phyloP scores from a whole-genome alignment of 2,329 filamentous ascomycete species.

The Colletotrichum abscissum region DNA sequence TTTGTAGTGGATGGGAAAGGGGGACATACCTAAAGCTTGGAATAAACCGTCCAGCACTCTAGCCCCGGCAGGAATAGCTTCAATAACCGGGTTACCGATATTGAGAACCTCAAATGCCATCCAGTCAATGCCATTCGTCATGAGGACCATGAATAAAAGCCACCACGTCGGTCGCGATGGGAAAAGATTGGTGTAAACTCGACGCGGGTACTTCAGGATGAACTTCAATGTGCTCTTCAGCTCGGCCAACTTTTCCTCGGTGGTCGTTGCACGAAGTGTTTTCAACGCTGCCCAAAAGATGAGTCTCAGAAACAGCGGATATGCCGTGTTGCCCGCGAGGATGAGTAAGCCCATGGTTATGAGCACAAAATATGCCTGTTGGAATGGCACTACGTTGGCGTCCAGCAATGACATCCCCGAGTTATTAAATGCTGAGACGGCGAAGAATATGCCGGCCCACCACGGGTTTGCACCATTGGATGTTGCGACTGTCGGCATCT shows the following conservation, averaged over 20 bases:
- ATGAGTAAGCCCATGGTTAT: slow-evolving; percentile 67
- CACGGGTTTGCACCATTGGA: slow-evolving; percentile 72
- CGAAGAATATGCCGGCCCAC: slow-evolving; percentile 77
- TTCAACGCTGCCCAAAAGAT: slow-evolving; percentile 65
- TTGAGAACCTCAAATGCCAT: slow-evolving; percentile 74
- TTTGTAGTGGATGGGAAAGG: not conserved
- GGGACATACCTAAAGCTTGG: slow-evolving; percentile 63
- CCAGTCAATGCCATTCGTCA: slow-evolving; percentile 74
- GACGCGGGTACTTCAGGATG: slow-evolving; percentile 65
- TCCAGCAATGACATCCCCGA: slow-evolving; percentile 77
- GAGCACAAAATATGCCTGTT: slow-evolving; percentile 61
- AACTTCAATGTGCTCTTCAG: slow-evolving; percentile 64
- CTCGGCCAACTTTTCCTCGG: slow-evolving; percentile 47
- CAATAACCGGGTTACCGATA: slow-evolving; percentile 67
- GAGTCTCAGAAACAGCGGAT: slow-evolving; percentile 71
- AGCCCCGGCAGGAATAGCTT: slow-evolving; percentile 61
- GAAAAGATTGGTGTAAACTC: slow-evolving; percentile 74
- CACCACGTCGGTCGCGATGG: slow-evolving; percentile 74
- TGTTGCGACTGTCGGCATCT: slow-evolving; percentile 59
- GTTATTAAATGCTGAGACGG: slow-evolving; percentile 77
- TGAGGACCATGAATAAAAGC: slow-evolving; percentile 69
- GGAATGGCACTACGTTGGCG: slow-evolving; percentile 73
- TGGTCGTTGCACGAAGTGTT: slow-evolving; percentile 51
- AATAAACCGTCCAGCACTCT: slow-evolving; percentile 74
- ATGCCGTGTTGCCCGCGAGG: slow-evolving; percentile 74